These are phyloP conservation scores for Parachaetomium inaequale DNA, from an alignment of 495 filamentous ascomycete genomes.

Conservation along the genomic window DNA sequence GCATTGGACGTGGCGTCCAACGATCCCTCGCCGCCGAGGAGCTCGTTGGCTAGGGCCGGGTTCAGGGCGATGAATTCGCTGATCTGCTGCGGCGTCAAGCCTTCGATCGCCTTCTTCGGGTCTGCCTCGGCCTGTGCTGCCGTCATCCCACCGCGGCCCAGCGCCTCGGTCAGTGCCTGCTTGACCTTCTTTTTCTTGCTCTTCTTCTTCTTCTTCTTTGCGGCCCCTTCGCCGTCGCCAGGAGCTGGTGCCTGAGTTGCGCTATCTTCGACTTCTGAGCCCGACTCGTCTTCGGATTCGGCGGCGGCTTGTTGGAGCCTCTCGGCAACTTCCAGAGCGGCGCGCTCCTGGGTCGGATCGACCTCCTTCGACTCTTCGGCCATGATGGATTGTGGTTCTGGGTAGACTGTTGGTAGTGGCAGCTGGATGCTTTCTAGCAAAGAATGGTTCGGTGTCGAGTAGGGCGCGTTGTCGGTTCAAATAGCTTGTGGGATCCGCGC, in stretches of 20 bases:
- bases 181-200: constrained; percentile 50
- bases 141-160: constrained; percentile 17
- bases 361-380: constrained; percentile 49
- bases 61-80: constrained; percentile 57
- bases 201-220: constrained; percentile 52
- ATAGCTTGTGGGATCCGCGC: not conserved
- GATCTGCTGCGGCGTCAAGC: constrained; percentile 48
- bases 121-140: constrained; percentile 20
- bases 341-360: constrained; percentile 32
- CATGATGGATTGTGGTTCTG: constrained; percentile 30
- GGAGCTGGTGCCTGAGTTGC: constrained; percentile 14
- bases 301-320: constrained; percentile 26
- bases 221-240: constrained; percentile 20
- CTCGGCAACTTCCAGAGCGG: constrained; percentile 27
- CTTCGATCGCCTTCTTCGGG: constrained; percentile 42
- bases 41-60: constrained; percentile 57
- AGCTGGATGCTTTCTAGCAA: not conserved
- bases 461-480: no score
- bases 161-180: constrained; percentile 31
- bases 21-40: constrained; percentile 31
- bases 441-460: not conserved
- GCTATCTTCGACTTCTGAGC: constrained; percentile 33
- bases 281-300: constrained; percentile 42
- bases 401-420: no score
- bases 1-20: constrained; percentile 36